Evolutionary conservation across 306 rosid species (phyloP), one percentile per base, ranked within the genome.

Genomic region (Myrica gale): DNA sequence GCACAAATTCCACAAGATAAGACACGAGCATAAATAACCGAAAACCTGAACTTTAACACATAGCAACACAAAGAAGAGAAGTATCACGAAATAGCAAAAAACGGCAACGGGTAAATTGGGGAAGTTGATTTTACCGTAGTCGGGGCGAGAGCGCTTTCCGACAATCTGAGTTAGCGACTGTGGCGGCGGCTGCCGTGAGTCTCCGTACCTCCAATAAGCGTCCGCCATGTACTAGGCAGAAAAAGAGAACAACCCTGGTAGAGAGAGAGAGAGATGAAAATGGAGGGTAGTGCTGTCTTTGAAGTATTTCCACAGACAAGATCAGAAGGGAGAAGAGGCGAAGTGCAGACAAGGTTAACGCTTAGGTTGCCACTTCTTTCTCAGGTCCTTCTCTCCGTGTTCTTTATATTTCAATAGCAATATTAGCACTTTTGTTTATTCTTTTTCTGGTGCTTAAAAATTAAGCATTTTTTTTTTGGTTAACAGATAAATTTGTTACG

Each of bases 161-260:
- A 85, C 80, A 78, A 88, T 53, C 55, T 91, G 26, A 66, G 91
- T 46, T 57, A 89, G 75, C 74, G 84, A 84, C 76, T 88, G 69
- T 9, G 87, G 76, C 4, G 89, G 90, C 6, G 81, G 83, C 69
- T 86, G 91, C 50, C 92, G 93, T 12, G 95, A 51, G 12, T 94
- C 97, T 76, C 85, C 76, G 85, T 94, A 94, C 89, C 97, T 89
- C 98, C 98, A 92, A 46, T 92, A 92, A 61, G 86, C 88, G 80
- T 94, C 96, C 46, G 97, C 89, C 98, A 94, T 94, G 74, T 9
- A 1, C 52, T 21, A 15, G 39, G 19, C 19, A 39, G 62, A 42
- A 19, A 71, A 26, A 61, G 52, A 53, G 61, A 60, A 12, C 23
- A 54, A 4, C 48, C 23, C 4, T 32, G 37, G 23, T 15, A 32